These are phyloP conservation scores for Isabelozyma heimii DNA, from an alignment of 805 yeast species.

Conservation along the genomic window DNA sequence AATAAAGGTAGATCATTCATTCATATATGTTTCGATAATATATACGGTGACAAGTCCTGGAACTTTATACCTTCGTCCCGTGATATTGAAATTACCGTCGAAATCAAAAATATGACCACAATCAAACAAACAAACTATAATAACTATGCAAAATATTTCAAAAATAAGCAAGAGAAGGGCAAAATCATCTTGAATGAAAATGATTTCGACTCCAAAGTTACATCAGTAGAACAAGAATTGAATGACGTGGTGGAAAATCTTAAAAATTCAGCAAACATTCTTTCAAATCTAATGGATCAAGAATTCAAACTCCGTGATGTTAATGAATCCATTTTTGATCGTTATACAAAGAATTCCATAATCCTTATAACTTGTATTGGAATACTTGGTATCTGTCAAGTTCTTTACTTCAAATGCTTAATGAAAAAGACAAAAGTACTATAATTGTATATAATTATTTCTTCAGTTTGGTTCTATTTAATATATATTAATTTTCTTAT, in stretches of 20 bases:
- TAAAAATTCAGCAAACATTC: constrained; percentile 22
- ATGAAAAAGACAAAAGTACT: constrained; percentile 24
- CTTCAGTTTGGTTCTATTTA: constrained; percentile 1
- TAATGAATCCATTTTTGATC: constrained; percentile 36
- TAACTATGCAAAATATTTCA: constrained; percentile 32
- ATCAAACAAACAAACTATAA: constrained; percentile 35
- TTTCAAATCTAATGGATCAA: constrained; percentile 27
- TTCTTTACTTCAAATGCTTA: constrained; percentile 26
- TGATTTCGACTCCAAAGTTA: constrained; percentile 30
- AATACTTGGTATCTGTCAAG: constrained; percentile 29
- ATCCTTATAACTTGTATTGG: constrained; percentile 23
- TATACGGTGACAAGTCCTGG: constrained; percentile 42
- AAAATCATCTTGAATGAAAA: constrained; percentile 20
- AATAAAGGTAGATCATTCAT: constrained; percentile 25
- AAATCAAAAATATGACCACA: constrained; percentile 32
- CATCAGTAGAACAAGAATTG: constrained; percentile 28
- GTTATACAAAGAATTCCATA: constrained; percentile 29
- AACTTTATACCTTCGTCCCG: constrained; percentile 30
- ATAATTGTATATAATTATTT: constrained; percentile 1
- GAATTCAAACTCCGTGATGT: constrained; percentile 34
- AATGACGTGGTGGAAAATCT: constrained; percentile 29
- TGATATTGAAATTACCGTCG: constrained; percentile 33
- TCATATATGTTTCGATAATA: constrained; percentile 41
- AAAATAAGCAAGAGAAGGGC: constrained; percentile 10
- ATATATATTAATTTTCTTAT: neutral